Evolutionary conservation across 1,284 basidiomycete genomes (phyloP).

Genomic region (Earliella scabrosa): DNA sequence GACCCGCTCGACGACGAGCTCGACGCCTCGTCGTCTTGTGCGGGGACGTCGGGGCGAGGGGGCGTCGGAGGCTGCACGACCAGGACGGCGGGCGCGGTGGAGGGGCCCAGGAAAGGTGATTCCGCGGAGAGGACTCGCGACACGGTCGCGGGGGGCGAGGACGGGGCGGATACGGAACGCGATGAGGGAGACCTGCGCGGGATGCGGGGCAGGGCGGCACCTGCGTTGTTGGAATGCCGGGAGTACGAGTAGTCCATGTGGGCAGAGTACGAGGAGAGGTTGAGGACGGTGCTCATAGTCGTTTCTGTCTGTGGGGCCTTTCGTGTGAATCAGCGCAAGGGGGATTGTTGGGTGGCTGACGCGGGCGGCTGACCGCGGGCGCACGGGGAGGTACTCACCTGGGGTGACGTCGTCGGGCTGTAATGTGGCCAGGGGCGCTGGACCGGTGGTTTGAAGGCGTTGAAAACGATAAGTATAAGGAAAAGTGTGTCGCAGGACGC

Average conservation of each 20-base stretch:
- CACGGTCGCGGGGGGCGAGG: slow-evolving; percentile 23
- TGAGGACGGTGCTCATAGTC: slow-evolving; percentile 25
- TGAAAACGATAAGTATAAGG: slow-evolving; percentile 25
- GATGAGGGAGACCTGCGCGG: slow-evolving; percentile 46
- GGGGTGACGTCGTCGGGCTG: slow-evolving; percentile 17
- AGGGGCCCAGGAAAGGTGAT: slow-evolving; percentile 27
- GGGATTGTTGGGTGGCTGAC: slow-evolving; percentile 8
- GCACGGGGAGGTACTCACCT: slow-evolving; percentile 16
- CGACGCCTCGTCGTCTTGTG: slow-evolving; percentile 8
- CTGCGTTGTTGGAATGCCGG: slow-evolving; percentile 55
- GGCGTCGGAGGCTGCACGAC: slow-evolving; percentile 39
- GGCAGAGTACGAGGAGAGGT: slow-evolving; percentile 20
- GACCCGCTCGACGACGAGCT: slow-evolving; percentile 37
- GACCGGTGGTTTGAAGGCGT: slow-evolving; percentile 16
- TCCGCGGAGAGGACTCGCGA: slow-evolving; percentile 20
- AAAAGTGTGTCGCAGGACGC: slow-evolving; percentile 22
- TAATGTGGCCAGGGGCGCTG: slow-evolving; percentile 1
- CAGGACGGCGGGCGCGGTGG: slow-evolving; percentile 19
- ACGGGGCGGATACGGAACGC: slow-evolving; percentile 5
- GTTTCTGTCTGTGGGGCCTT: slow-evolving; percentile 14
- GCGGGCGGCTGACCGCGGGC: slow-evolving; percentile 5
- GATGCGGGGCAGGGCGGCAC: slow-evolving; percentile 57
- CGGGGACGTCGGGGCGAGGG: slow-evolving; percentile 18
- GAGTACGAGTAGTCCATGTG: slow-evolving; percentile 37
- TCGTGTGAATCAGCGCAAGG: slow-evolving; percentile 8